Conservation (phyloP, 2,329 filamentous ascomycete species). For the Hymenoscyphus fraxineus region DNA sequence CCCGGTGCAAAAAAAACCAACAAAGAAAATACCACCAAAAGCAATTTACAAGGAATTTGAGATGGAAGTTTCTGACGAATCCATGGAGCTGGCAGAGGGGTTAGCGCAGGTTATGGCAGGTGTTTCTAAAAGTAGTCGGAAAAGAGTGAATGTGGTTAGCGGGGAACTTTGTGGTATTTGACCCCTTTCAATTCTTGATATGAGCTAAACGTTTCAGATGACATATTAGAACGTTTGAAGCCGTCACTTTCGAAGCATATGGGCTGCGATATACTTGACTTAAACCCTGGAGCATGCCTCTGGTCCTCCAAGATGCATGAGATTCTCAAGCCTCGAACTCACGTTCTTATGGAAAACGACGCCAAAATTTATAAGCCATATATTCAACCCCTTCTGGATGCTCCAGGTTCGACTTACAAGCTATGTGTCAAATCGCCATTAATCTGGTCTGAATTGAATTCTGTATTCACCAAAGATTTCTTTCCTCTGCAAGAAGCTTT, state of each 20-base stretch:
- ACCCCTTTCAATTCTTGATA: background rate
- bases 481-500: slow-evolving; percentile 51
- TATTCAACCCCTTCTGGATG: slow-evolving; percentile 54
- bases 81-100: background rate
- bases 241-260: slow-evolving; percentile 64
- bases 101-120: background rate
- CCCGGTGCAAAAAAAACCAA: too few species aligned
- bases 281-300: slow-evolving; percentile 75
- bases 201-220: slow-evolving; percentile 22
- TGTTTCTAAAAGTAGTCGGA: slow-evolving; percentile 4
- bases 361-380: slow-evolving; percentile 54
- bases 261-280: slow-evolving; percentile 81
- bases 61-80: background rate
- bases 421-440: slow-evolving; percentile 56
- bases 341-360: slow-evolving; percentile 78
- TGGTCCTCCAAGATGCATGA: slow-evolving; percentile 77
- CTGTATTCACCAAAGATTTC: slow-evolving; percentile 47
- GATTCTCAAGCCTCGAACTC: slow-evolving; percentile 70
- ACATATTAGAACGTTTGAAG: slow-evolving; percentile 59
- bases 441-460: slow-evolving; percentile 55
- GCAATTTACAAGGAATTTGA: too few species aligned
- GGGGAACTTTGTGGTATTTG: slow-evolving; percentile 44
- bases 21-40: too few species aligned
- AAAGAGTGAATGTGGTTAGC: slow-evolving; percentile 51
- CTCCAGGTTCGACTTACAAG: slow-evolving; percentile 44